phyloP scores from a whole-genome alignment of 345 rosid genomes.

The Salix suchowensis region DNA sequence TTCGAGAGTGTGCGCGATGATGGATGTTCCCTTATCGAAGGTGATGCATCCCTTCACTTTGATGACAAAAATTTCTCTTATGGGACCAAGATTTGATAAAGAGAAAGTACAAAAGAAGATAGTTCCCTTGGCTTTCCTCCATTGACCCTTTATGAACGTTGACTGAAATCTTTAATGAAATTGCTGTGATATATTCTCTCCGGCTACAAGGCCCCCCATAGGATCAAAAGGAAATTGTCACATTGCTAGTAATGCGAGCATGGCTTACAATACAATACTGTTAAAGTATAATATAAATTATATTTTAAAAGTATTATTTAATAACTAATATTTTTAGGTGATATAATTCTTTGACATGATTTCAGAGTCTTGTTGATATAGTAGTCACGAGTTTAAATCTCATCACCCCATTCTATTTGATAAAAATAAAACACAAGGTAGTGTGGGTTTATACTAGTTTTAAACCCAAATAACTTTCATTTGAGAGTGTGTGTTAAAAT shows the following conservation, averaged over 20 bases:
- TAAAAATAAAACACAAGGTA: no score
- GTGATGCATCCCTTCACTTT: neutral
- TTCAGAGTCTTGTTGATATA: rapidly evolving
- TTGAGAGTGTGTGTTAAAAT: rapidly evolving
- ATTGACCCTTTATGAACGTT: conserved; percentile 2
- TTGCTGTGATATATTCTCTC: neutral
- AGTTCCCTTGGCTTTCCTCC: neutral
- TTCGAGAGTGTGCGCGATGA: neutral
- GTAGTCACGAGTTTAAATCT: no score
- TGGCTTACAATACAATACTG: neutral
- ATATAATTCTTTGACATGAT: rapidly evolving
- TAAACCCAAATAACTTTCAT: rapidly evolving
- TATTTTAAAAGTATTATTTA: no score
- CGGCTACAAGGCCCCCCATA: neutral
- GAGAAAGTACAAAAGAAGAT: neutral
- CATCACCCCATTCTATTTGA: rapidly evolving
- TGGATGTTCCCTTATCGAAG: neutral
- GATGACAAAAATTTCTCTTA: neutral
- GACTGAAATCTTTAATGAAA: neutral
- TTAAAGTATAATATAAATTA: no score
- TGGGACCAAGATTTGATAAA: neutral
- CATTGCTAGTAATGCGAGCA: neutral
- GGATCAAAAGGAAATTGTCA: neutral
- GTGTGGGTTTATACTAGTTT: no score
- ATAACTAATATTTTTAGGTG: no score